Conservation (phyloP, 768 basidiomycete species). For the Antrodiella citrinella region DNA sequence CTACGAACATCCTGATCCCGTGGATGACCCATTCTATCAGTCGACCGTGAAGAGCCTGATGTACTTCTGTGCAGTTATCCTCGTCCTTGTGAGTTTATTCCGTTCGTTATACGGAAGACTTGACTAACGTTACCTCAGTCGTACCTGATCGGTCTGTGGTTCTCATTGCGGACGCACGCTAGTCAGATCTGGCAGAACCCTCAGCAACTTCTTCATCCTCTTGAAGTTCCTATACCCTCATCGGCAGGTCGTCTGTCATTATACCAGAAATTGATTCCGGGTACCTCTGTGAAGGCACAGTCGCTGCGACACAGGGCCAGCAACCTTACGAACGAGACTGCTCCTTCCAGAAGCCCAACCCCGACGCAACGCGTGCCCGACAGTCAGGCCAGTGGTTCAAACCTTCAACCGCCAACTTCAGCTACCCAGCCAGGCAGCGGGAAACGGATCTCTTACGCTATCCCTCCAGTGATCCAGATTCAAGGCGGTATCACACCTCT, state of each 20-base stretch:
- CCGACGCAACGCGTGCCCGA: constrained; percentile 17
- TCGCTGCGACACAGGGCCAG: constrained; percentile 39
- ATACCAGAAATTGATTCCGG: constrained; percentile 51
- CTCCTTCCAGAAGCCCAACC: constrained; percentile 31
- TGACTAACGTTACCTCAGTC: constrained; percentile 45
- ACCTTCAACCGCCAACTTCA: background rate
- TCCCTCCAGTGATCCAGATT: constrained; percentile 21
- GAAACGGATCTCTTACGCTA: constrained; percentile 47
- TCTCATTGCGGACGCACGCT: constrained; percentile 95
- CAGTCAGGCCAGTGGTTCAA: background rate
- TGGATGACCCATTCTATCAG: constrained; percentile 93
- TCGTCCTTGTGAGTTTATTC: constrained; percentile 67
- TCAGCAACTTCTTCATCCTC: constrained; percentile 64
- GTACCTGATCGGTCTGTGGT: constrained; percentile 96
- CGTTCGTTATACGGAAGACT: background rate
- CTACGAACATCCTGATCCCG: constrained; percentile 91
- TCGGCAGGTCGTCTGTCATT: constrained; percentile 45
- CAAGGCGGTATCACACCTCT: constrained; percentile 48
- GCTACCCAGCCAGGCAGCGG: constrained; percentile 1
- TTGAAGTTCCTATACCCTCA: constrained; percentile 44
- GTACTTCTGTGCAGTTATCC: constrained; percentile 90
- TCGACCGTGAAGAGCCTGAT: constrained; percentile 91
- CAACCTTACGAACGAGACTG: constrained; percentile 26
- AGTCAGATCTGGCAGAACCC: constrained; percentile 99
- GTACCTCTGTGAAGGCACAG: constrained; percentile 18